phyloP scores from a whole-genome alignment of 495 filamentous ascomycete genomes.

The Penicillium goetzii region DNA sequence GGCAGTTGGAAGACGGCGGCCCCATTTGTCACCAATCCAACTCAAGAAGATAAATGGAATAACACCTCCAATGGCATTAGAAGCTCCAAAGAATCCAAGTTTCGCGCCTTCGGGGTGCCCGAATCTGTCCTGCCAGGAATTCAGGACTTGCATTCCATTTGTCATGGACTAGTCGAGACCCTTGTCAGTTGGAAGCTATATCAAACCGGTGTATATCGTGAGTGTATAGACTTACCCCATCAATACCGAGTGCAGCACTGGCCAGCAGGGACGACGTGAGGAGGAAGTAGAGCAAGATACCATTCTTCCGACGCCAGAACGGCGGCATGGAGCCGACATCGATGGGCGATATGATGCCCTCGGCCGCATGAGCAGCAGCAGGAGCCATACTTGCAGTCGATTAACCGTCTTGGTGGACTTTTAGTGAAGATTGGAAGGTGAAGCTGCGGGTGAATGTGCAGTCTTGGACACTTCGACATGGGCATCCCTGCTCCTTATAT shows the following conservation, averaged over 20 bases:
- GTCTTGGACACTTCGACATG: background rate
- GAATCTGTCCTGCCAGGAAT: slow-evolving; percentile 37
- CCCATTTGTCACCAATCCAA: slow-evolving; percentile 59
- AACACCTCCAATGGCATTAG: slow-evolving; percentile 68
- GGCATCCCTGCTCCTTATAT: slow-evolving; percentile 19
- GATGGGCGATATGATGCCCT: slow-evolving; percentile 33
- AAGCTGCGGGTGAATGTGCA: background rate
- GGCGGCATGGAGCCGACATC: slow-evolving; percentile 31
- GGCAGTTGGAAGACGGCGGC: slow-evolving; percentile 61
- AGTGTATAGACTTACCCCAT: slow-evolving; percentile 25
- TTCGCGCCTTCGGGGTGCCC: slow-evolving; percentile 52
- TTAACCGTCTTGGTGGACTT: background rate
- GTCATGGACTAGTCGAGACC: slow-evolving; percentile 30
- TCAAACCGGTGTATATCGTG: background rate
- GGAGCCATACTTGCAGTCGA: slow-evolving; percentile 21
- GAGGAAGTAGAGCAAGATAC: slow-evolving; percentile 36
- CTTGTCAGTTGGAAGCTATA: background rate
- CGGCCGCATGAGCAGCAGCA: slow-evolving; percentile 28
- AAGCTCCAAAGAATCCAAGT: slow-evolving; percentile 64
- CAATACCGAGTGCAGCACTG: slow-evolving; percentile 35
- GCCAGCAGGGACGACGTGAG: slow-evolving; percentile 36
- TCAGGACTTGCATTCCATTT: slow-evolving; percentile 39
- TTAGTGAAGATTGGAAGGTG: background rate
- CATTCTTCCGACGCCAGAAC: slow-evolving; percentile 38
- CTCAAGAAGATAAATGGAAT: slow-evolving; percentile 64